phyloP scores from a whole-genome alignment of 2,329 filamentous ascomycete genomes.

The Westerdykella aurantiaca region DNA sequence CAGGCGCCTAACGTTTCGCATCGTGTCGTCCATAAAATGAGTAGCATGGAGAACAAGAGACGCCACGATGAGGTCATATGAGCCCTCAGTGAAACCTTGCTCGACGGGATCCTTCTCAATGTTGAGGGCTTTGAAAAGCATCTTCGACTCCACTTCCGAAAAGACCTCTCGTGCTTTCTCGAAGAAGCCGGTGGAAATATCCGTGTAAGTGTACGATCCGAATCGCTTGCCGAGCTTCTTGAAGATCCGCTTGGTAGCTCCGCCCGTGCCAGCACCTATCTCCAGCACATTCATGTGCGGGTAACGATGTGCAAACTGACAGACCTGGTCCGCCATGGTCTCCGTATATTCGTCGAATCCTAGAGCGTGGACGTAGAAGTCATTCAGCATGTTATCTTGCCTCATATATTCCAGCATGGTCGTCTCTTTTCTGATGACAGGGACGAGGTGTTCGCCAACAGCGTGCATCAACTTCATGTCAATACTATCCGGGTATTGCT shows the following conservation, averaged over 20 bases:
- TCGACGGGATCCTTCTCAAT: not conserved
- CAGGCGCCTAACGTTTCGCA: slow-evolving; percentile 6
- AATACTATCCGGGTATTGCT: not conserved
- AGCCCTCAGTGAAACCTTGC: slow-evolving; percentile 2
- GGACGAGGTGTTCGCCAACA: slow-evolving; percentile 3
- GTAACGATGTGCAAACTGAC: slow-evolving; percentile 1
- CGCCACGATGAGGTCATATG: slow-evolving; percentile 12
- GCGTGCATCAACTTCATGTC: slow-evolving; percentile 5
- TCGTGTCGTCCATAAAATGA: slow-evolving; percentile 1
- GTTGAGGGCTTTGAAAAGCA: slow-evolving; percentile 4
- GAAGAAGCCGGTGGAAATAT: slow-evolving; percentile 6
- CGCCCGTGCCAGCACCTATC: slow-evolving; percentile 9
- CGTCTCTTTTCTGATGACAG: not conserved
- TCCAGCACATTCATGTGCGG: slow-evolving; percentile 8
- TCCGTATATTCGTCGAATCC: not conserved
- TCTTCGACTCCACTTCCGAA: not conserved
- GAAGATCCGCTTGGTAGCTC: slow-evolving; percentile 6
- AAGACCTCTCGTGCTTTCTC: slow-evolving; percentile 3
- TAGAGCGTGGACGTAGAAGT: slow-evolving; percentile 2
- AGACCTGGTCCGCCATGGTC: not conserved
- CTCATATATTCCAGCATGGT: not conserved
- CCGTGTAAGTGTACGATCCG: slow-evolving; percentile 7
- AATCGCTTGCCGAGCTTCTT: not conserved
- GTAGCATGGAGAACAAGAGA: slow-evolving; percentile 9
- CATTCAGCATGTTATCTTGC: slow-evolving; percentile 2